phyloP scores from a whole-genome alignment of 495 filamentous ascomycete species.

The Penicillium odoratum region DNA sequence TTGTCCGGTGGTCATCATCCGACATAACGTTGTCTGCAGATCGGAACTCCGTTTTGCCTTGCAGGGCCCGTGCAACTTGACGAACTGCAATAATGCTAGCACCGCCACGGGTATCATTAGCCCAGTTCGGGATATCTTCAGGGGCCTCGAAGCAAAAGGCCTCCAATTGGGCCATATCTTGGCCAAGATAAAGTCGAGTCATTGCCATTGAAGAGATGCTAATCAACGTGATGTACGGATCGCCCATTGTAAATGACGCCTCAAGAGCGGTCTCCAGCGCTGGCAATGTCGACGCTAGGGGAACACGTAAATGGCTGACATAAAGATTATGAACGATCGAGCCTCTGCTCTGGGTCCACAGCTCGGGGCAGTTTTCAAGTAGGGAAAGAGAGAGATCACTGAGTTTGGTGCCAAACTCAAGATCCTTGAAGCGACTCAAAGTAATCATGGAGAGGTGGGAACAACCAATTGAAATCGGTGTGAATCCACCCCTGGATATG shows the following conservation, averaged over 20 bases:
- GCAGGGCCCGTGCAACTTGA: slow-evolving; percentile 75
- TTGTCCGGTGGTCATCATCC: slow-evolving; percentile 67
- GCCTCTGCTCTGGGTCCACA: slow-evolving; percentile 68
- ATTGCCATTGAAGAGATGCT: slow-evolving; percentile 71
- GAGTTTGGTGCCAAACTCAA: slow-evolving; percentile 65
- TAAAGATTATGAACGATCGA: slow-evolving; percentile 73
- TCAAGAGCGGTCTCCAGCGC: slow-evolving; percentile 70
- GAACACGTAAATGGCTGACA: slow-evolving; percentile 68
- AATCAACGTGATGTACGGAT: slow-evolving; percentile 72
- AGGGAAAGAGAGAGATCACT: slow-evolving; percentile 64
- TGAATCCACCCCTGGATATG: slow-evolving; percentile 62
- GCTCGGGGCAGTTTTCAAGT: slow-evolving; percentile 64
- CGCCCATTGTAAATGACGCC: slow-evolving; percentile 66
- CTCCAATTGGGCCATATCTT: slow-evolving; percentile 76
- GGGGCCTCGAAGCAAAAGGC: slow-evolving; percentile 68
- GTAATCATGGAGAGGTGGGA: slow-evolving; percentile 73
- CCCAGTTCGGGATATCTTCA: slow-evolving; percentile 75
- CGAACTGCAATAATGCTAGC: slow-evolving; percentile 65
- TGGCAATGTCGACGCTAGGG: slow-evolving; percentile 58
- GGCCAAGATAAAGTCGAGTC: slow-evolving; percentile 69
- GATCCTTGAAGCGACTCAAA: slow-evolving; percentile 69
- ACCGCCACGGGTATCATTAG: slow-evolving; percentile 75
- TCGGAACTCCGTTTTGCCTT: slow-evolving; percentile 73
- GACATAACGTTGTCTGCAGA: slow-evolving; percentile 61
- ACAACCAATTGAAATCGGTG: slow-evolving; percentile 75